Conservation (phyloP, 176 grass and related monocot genomes). For the Musa schizocarpa region DNA sequence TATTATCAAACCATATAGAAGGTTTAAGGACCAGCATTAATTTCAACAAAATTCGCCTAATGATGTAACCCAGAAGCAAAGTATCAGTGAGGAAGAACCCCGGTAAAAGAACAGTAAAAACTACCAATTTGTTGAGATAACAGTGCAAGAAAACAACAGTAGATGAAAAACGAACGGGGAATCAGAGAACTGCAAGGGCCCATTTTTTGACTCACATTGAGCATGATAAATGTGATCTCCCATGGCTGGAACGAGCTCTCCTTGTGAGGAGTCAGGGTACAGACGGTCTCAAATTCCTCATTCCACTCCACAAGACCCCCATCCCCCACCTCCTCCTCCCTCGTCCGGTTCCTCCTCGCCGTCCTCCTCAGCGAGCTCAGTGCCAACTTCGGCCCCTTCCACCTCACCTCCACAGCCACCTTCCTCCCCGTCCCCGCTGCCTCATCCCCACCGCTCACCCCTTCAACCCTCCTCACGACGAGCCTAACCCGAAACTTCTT, state of each 20-base stretch:
- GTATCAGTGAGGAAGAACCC: not conserved
- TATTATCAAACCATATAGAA: not conserved
- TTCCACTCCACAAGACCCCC: slow-evolving; percentile 47
- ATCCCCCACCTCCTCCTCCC: slow-evolving; percentile 43
- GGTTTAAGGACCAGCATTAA: not conserved
- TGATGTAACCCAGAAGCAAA: not conserved
- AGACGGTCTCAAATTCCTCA: slow-evolving; percentile 69
- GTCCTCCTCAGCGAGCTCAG: slow-evolving; percentile 67
- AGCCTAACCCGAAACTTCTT: slow-evolving; percentile 52
- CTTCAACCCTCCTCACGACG: slow-evolving; percentile 54
- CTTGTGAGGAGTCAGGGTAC: slow-evolving; percentile 47
- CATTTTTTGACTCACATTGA: slow-evolving; percentile 53
- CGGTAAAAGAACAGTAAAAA: not conserved
- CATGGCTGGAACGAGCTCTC: slow-evolving; percentile 67
- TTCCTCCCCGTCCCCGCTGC: slow-evolving; percentile 21
- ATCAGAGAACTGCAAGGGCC: not conserved
- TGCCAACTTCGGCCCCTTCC: slow-evolving; percentile 60
- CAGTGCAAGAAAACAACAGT: not conserved
- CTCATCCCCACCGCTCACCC: slow-evolving; percentile 12
- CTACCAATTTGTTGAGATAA: not conserved
- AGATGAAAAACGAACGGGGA: not conserved
- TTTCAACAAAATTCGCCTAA: not conserved
- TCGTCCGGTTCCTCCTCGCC: slow-evolving; percentile 71
- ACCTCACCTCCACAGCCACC: slow-evolving; percentile 46
- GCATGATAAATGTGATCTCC: slow-evolving; percentile 65